Evolutionary conservation across 192 early-diverging fungal genomes (phyloP).

Genomic region (Allomyces macrogynus): DNA sequence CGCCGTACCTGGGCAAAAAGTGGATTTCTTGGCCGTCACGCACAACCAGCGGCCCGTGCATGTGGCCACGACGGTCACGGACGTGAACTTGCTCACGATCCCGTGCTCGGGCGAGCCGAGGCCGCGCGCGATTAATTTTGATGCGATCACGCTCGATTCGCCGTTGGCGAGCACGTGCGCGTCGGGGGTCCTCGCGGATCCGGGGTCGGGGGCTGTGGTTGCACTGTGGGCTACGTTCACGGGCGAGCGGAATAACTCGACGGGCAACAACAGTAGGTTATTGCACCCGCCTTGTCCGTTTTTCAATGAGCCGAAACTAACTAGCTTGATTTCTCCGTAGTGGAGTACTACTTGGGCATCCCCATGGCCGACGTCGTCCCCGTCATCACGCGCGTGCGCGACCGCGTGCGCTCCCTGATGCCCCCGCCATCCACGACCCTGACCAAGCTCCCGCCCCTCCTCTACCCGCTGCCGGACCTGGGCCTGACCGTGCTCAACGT

Average conservation of each 20-base stretch:
- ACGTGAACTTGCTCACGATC: conserved; percentile 25
- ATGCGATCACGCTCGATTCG: conserved; percentile 64
- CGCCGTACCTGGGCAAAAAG: background rate
- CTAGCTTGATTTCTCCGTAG: background rate
- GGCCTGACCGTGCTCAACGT: conserved; percentile 12
- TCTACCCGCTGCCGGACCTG: conserved; percentile 10
- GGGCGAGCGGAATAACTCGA: conserved; percentile 36
- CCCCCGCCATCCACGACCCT: background rate
- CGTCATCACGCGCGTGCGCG: conserved; percentile 8
- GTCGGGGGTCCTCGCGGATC: conserved; percentile 47
- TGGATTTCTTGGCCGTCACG: background rate
- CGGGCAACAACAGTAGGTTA: no score
- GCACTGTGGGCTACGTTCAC: conserved; percentile 55
- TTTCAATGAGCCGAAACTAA: conserved; percentile 22
- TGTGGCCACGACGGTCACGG: conserved; percentile 27
- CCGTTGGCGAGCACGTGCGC: conserved; percentile 58
- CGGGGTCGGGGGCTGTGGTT: conserved; percentile 35
- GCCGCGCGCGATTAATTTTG: conserved; percentile 53
- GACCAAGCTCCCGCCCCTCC: conserved; percentile 4
- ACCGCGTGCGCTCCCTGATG: conserved; percentile 10
- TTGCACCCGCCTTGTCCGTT: no score
- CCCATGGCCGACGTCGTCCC: conserved; percentile 16
- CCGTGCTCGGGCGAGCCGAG: conserved; percentile 29
- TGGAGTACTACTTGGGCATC: background rate
- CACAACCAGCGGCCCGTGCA: background rate